Evolutionary conservation across 345 rosid species (phyloP), one percentile per base, ranked within the genome.

Genomic region (Ceriops decandra): DNA sequence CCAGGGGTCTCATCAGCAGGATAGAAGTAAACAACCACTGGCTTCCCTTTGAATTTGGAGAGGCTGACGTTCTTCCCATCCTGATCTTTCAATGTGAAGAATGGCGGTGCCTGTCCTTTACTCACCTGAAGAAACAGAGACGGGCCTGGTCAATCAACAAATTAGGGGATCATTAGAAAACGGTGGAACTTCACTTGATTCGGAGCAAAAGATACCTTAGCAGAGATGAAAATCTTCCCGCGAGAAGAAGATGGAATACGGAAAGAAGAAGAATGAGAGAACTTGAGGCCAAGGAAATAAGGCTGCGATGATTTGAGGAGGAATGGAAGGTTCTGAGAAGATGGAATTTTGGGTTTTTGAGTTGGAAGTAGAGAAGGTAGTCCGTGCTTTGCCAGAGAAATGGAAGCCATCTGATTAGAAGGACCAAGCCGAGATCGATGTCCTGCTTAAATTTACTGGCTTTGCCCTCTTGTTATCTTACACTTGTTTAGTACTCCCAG

Each of bases 1-100:
- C 97, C 87, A 58, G 98, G 98, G 42, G 87, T 72, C 72, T 93
- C 98, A 81, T 93, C 98, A 33, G 97, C 98, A 62, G 98, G 97
- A 84, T 93, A 91, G 82, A 93, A 93, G 67, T 93, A 93, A 69
- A 91, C 76, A 59, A 91, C 89, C 62, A 89, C 91, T 47, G 98
- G 98, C 90, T 91, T 93, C 71, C 97, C 98, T 83, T 91, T 91
- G 67, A 85, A 89, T 74, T 87, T 81, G 42, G 86, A 75, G 21
- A 93, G 89, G 79, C 77, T 88, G 66, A 93, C 91, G 7, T 54
- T 75, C 79, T 71, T 93, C n/a, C 97, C 97, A 5, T 91, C 92
- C 70, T 93, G 98, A 80, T 93, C 93, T 75, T 85, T 91, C 83
- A 91, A 77, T 31, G 92, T 84, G 85, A 93, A 91, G 24, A 86